Conservation (phyloP, 495 filamentous ascomycete species). For the Cryomyces minteri region DNA sequence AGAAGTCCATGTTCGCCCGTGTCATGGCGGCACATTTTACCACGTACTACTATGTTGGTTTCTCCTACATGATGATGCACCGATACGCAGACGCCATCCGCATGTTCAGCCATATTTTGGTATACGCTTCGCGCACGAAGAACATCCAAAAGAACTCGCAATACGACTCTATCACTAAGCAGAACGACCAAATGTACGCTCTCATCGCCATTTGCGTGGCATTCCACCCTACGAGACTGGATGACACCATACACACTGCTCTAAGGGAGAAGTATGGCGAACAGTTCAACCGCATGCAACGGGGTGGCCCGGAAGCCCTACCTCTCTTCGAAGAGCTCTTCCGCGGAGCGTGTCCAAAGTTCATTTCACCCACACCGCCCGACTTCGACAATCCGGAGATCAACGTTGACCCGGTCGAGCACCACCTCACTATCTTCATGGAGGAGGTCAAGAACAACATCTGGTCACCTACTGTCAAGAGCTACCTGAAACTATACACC, state of each 20-base stretch:
- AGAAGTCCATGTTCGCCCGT: constrained; percentile 98
- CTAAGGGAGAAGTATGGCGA: constrained; percentile 98
- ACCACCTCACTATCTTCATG: constrained; percentile 96
- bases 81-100: constrained; percentile 97
- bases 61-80: constrained; percentile 99
- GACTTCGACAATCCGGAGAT: constrained; percentile 89
- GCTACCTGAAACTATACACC: constrained; percentile 96
- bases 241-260: constrained; percentile 97
- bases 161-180: constrained; percentile 96
- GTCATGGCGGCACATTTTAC: constrained; percentile 99
- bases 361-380: constrained; percentile 92
- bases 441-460: constrained; percentile 97
- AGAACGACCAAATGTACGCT: constrained; percentile 99
- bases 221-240: constrained; percentile 87
- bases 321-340: constrained; percentile 97
- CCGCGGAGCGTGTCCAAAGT: constrained; percentile 89
- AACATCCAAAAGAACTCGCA: constrained; percentile 98
- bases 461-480: constrained; percentile 83
- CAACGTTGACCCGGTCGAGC: constrained; percentile 93
- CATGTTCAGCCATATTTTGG: constrained; percentile 98
- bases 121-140: constrained; percentile 98
- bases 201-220: constrained; percentile 97
- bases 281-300: constrained; percentile 86
- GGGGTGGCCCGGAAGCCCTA: constrained; percentile 82
- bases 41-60: constrained; percentile 99